Conservation (phyloP, 306 rosid species). For the Glycine soja region DNA sequence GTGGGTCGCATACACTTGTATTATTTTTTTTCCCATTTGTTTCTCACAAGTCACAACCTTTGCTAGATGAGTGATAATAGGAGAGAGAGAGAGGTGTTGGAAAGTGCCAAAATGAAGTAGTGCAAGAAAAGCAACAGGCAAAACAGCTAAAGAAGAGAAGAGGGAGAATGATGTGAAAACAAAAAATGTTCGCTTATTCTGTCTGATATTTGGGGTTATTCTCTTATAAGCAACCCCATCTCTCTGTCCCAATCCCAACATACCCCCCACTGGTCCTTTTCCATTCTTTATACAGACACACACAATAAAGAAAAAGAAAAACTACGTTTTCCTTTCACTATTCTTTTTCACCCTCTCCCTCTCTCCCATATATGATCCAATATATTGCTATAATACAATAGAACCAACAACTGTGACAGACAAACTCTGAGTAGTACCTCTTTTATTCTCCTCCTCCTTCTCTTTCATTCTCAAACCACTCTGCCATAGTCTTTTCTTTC, state of each 20-base stretch:
- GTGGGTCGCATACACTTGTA: conserved; percentile 23
- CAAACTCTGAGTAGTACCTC: conserved; percentile 44
- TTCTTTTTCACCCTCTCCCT: conserved; percentile 26
- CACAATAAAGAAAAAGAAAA: background rate
- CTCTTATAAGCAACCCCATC: conserved; percentile 55
- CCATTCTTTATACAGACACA: conserved; percentile 34
- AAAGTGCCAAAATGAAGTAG: conserved; percentile 64
- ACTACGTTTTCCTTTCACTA: conserved; percentile 25
- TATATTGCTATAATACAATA: conserved; percentile 22
- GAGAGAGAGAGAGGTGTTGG: conserved; percentile 52
- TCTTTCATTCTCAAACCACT: conserved; percentile 36
- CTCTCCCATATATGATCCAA: background rate
- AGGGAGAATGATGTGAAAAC: conserved; percentile 59
- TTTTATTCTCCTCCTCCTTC: conserved; percentile 6
- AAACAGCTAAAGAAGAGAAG: conserved; percentile 35
- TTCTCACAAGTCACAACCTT: background rate
- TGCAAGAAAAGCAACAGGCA: conserved; percentile 53
- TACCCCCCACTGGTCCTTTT: conserved; percentile 42
- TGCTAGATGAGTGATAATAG: conserved; percentile 19
- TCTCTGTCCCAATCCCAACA: too few species aligned
- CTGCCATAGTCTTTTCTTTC: background rate
- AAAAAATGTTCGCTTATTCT: conserved; percentile 52
- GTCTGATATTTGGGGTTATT: conserved; percentile 63
- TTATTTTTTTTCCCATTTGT: background rate
- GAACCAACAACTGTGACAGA: conserved; percentile 37